A percentile compares a stretch with the other conserved stretches of the same genome.
These are phyloP conservation scores for Ormosia emarginata DNA, from an alignment of 306 rosid species.

Conservation along the genomic window DNA sequence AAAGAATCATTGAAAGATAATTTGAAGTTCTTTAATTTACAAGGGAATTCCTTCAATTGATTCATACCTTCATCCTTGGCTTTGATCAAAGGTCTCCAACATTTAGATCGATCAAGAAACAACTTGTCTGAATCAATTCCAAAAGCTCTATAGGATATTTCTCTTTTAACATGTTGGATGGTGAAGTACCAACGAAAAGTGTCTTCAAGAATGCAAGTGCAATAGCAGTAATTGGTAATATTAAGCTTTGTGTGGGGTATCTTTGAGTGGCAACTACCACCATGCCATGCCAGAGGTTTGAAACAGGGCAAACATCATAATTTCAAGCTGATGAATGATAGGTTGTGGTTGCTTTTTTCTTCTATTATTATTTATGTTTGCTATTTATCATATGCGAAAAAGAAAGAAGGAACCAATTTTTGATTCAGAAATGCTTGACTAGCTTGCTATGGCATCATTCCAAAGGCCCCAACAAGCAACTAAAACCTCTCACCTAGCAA, in stretches of 20 bases:
- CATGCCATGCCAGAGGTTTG: neutral
- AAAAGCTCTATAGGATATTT: neutral
- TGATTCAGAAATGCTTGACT: neutral
- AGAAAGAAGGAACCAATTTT: neutral
- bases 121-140: conserved; percentile 19
- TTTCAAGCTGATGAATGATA: neutral
- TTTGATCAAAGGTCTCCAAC: neutral
- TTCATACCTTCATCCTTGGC: neutral
- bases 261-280: neutral
- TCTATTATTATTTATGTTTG: neutral
- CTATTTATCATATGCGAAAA: neutral
- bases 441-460: neutral
- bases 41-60: no score
- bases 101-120: conserved; percentile 9
- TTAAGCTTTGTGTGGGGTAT: neutral
- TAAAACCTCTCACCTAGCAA: neutral
- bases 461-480: neutral
- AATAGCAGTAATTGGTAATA: neutral
- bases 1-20: no score
- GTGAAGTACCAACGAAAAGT: conserved; percentile 18
- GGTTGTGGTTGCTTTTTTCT: neutral
- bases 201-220: conserved; percentile 1
- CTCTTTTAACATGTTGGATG: conserved; percentile 14
- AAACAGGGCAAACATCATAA: neutral
- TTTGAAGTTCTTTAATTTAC: no score